phyloP scores from a whole-genome alignment of 768 basidiomycete genomes.

The Tylopilus cervinicoccineus region DNA sequence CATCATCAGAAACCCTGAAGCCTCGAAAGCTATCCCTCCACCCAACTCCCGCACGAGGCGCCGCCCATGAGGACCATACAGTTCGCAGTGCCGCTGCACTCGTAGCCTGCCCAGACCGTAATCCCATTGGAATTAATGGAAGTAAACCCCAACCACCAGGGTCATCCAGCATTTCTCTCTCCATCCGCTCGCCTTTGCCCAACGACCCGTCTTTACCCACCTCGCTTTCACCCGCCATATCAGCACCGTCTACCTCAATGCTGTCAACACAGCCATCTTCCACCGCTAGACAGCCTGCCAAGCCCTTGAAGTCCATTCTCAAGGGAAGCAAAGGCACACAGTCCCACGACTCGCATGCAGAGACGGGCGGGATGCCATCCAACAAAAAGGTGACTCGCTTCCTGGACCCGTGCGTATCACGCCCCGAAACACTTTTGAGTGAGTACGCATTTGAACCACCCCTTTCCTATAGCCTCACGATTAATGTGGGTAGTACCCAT shows the following conservation, averaged over 20 bases:
- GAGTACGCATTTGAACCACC: constrained; percentile 4
- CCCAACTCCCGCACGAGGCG: constrained; percentile 38
- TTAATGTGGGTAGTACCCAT: constrained; percentile 27
- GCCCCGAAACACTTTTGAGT: constrained; percentile 21
- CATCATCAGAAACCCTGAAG: neutral
- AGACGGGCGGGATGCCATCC: neutral
- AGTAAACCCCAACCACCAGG: constrained; percentile 32
- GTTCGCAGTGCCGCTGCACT: constrained; percentile 33
- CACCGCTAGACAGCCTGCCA: too few species aligned
- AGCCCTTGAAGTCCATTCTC: constrained; percentile 25
- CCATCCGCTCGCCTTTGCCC: constrained; percentile 36
- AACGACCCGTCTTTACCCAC: constrained; percentile 39
- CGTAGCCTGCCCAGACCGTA: constrained; percentile 29
- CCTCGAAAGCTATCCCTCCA: neutral
- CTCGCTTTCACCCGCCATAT: constrained; percentile 28
- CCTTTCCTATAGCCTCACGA: constrained; percentile 12
- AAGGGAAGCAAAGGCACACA: constrained; percentile 15
- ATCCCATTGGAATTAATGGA: constrained; percentile 38
- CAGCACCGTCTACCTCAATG: constrained; percentile 10
- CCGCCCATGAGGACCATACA: constrained; percentile 32
- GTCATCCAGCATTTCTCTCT: constrained; percentile 29
- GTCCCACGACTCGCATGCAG: neutral
- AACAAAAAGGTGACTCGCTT: neutral
- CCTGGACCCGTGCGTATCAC: neutral
- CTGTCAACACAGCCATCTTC: constrained; percentile 39